Conservation (phyloP, 2,329 filamentous ascomycete species). For the Neopestalotiopsis sp. region DNA sequence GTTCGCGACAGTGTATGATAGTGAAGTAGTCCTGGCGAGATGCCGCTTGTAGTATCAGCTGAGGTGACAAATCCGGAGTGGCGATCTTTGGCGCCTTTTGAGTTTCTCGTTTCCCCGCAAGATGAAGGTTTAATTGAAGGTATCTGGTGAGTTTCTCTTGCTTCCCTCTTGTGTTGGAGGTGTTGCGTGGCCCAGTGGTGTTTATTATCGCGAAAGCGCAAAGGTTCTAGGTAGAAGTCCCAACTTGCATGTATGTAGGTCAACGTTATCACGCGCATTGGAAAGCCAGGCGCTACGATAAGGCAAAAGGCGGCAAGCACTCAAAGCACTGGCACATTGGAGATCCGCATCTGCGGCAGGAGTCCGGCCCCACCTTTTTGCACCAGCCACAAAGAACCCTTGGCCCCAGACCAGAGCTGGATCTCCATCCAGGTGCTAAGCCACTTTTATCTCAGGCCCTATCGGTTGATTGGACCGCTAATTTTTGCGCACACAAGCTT, state of each 20-base stretch:
- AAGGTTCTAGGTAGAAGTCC: not conserved
- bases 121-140: not conserved
- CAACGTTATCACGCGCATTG: not conserved
- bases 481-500: constrained; percentile 16
- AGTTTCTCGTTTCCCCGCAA: not conserved
- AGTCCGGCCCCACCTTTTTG: not conserved
- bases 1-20: not conserved
- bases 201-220: not conserved
- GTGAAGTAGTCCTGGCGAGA: not conserved
- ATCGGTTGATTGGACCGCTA: constrained; percentile 16
- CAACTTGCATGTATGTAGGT: not conserved
- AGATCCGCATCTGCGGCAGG: not conserved
- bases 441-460: constrained; percentile 13
- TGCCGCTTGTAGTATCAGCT: not conserved
- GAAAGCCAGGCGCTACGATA: not conserved
- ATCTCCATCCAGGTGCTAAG: constrained; percentile 11
- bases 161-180: not conserved
- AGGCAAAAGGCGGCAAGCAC: not conserved
- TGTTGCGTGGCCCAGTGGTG: not conserved
- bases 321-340: not conserved
- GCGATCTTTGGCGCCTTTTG: not conserved
- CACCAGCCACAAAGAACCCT: constrained; percentile 9
- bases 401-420: constrained; percentile 3
- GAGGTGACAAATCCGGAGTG: not conserved
- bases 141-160: not conserved